phyloP scores from a whole-genome alignment of 2,329 filamentous ascomycete species.

The Lithohypha guttulata region DNA sequence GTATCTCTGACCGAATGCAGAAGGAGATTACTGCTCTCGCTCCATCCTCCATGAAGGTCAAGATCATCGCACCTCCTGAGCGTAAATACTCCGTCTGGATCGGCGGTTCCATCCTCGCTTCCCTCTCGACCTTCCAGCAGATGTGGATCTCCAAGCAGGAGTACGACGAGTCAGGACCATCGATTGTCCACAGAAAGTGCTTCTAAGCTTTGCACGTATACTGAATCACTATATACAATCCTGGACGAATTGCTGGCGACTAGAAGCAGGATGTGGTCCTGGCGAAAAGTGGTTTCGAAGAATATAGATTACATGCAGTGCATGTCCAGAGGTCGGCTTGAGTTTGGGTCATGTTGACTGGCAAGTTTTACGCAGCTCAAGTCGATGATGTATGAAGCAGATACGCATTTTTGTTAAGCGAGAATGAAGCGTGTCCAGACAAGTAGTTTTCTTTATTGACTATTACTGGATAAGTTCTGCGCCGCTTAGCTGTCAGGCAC shows the following conservation, averaged over 20 bases:
- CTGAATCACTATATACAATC: neutral
- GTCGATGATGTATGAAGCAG: slow-evolving; percentile 9
- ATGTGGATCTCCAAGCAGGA: slow-evolving; percentile 99
- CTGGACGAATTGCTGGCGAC: slow-evolving; percentile 1
- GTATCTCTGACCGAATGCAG: slow-evolving; percentile 99
- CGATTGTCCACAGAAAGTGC: slow-evolving; percentile 99
- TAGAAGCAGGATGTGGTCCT: neutral
- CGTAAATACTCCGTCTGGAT: slow-evolving; percentile 99
- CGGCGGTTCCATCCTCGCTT: slow-evolving; percentile 99
- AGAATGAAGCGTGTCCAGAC: slow-evolving; percentile 8
- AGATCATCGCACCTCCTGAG: slow-evolving; percentile 99
- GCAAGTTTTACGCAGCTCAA: neutral
- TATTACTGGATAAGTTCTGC: too few species aligned
- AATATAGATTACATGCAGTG: slow-evolving; percentile 8
- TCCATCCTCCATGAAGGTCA: slow-evolving; percentile 99
- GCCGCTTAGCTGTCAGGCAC: slow-evolving; percentile 9
- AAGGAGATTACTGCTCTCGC: slow-evolving; percentile 99
- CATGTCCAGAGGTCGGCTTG: slow-evolving; percentile 4
- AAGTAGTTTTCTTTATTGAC: too few species aligned
- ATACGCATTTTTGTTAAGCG: slow-evolving; percentile 7
- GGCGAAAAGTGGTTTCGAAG: neutral
- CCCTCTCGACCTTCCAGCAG: slow-evolving; percentile 99
- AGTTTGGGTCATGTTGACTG: neutral
- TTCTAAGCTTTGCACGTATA: slow-evolving; percentile 56
- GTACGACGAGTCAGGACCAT: slow-evolving; percentile 99